Percentiles rank a stretch among this genome's conserved stretches.
phyloP scores from a whole-genome alignment of 164 flowering plant species.

The Pachysandra terminalis region DNA sequence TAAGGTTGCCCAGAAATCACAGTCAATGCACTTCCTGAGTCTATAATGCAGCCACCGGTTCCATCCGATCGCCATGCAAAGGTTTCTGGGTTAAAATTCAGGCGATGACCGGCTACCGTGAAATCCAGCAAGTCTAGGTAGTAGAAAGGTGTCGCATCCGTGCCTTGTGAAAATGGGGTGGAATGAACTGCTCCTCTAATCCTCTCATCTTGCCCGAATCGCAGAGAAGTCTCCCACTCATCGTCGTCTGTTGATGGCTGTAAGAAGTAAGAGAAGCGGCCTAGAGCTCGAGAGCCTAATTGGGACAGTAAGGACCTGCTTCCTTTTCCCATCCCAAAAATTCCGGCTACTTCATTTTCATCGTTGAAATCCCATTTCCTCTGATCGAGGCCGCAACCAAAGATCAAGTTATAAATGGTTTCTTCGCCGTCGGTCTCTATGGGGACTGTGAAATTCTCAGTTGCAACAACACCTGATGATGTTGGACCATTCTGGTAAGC shows the following conservation, averaged over 20 bases:
- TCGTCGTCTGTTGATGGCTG: background rate
- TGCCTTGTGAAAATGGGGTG: background rate
- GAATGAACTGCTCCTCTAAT: background rate
- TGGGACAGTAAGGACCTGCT: background rate
- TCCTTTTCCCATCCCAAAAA: background rate
- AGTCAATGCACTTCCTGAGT: conserved; percentile 2
- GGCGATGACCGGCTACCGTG: background rate
- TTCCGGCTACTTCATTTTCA: too few relatives aligned
- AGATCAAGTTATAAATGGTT: background rate
- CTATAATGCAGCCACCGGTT: conserved; percentile 3
- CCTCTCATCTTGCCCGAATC: background rate
- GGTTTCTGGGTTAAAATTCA: background rate
- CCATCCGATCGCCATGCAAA: conserved; percentile 2
- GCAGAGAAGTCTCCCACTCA: background rate
- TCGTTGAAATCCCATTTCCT: background rate
- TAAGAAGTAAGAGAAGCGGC: conserved; percentile 5
- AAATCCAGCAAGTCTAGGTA: conserved; percentile 1
- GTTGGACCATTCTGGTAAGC: background rate
- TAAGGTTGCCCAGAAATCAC: background rate
- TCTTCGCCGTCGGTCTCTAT: background rate
- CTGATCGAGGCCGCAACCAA: background rate
- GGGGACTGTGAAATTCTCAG: background rate
- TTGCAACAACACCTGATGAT: background rate
- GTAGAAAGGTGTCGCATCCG: background rate
- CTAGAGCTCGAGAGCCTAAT: background rate